Conservation (phyloP, 2,329 filamentous ascomycete genomes). For the Colletotrichum tabaci region DNA sequence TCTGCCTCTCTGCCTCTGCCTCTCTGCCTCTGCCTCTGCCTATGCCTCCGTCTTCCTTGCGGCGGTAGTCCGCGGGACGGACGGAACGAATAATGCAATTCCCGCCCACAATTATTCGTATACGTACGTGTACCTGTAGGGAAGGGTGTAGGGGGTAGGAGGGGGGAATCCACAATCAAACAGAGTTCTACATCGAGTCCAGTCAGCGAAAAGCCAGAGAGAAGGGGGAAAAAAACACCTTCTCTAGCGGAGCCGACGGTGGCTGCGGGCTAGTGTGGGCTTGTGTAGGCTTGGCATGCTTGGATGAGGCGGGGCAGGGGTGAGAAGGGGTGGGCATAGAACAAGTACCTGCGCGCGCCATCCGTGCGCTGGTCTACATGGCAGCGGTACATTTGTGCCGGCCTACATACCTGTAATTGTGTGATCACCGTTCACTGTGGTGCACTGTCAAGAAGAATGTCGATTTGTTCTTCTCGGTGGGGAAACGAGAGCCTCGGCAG, state of each 20-base stretch:
- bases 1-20: constrained; percentile 2
- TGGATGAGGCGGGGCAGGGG: background rate
- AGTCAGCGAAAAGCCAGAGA: constrained; percentile 1
- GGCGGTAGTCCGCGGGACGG: constrained; percentile 11
- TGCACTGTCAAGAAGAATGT: background rate
- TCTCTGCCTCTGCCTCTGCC: background rate
- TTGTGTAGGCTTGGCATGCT: constrained; percentile 2
- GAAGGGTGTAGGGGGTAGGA: too few relatives aligned
- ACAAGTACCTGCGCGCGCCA: too few relatives aligned
- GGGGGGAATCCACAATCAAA: background rate
- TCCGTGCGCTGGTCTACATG: too few relatives aligned
- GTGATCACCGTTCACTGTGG: too few relatives aligned
- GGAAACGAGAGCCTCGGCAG: constrained; percentile 8
- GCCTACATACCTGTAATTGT: too few relatives aligned
- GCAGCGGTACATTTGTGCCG: too few relatives aligned
- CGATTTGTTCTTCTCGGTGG: background rate
- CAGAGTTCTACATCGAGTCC: background rate
- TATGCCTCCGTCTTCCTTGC: too few relatives aligned
- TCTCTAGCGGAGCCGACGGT: constrained; percentile 31
- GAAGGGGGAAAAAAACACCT: constrained; percentile 2
- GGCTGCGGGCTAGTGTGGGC: constrained; percentile 16
- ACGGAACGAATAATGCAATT: constrained; percentile 25
- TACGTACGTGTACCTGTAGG: too few relatives aligned
- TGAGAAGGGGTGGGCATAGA: too few relatives aligned
- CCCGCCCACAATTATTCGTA: background rate